Conservation (phyloP, 768 basidiomycete genomes). For the Phylloporus arenicola region DNA sequence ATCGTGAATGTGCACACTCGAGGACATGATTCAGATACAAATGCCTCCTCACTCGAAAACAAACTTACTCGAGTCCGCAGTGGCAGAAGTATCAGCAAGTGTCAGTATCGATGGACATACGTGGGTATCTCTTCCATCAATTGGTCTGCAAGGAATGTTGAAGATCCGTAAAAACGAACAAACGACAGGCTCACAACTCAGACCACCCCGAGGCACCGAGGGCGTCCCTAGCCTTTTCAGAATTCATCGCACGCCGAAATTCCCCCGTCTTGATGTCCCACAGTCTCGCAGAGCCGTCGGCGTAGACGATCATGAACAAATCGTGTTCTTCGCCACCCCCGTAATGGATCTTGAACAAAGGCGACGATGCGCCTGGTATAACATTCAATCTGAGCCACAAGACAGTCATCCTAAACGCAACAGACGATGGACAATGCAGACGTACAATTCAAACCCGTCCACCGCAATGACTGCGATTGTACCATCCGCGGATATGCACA, state of each 20-base stretch:
- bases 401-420: background rate
- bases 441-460: slow-evolving; percentile 76
- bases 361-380: slow-evolving; percentile 75
- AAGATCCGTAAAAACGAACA: background rate
- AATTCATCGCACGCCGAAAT: slow-evolving; percentile 76
- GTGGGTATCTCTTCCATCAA: slow-evolving; percentile 25
- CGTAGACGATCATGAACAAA: slow-evolving; percentile 72
- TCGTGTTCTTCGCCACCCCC: slow-evolving; percentile 44
- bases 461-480: slow-evolving; percentile 77
- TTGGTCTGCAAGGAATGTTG: slow-evolving; percentile 11
- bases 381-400: slow-evolving; percentile 55
- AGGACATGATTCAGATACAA: slow-evolving; percentile 19
- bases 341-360: slow-evolving; percentile 58
- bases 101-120: slow-evolving; percentile 23
- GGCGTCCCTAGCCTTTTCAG: slow-evolving; percentile 73
- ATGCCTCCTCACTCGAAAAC: slow-evolving; percentile 9
- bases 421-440: slow-evolving; percentile 3
- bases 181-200: slow-evolving; percentile 46
- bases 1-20: slow-evolving; percentile 47
- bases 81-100: slow-evolving; percentile 15
- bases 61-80: slow-evolving; percentile 23
- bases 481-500: slow-evolving; percentile 74
- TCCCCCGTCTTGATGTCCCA: slow-evolving; percentile 86
- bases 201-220: slow-evolving; percentile 69
- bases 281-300: slow-evolving; percentile 67